Base-by-base conservation (phyloP, 2,329 filamentous ascomycete genomes). In the Ophiocordyceps camponoti-leonardi region DNA sequence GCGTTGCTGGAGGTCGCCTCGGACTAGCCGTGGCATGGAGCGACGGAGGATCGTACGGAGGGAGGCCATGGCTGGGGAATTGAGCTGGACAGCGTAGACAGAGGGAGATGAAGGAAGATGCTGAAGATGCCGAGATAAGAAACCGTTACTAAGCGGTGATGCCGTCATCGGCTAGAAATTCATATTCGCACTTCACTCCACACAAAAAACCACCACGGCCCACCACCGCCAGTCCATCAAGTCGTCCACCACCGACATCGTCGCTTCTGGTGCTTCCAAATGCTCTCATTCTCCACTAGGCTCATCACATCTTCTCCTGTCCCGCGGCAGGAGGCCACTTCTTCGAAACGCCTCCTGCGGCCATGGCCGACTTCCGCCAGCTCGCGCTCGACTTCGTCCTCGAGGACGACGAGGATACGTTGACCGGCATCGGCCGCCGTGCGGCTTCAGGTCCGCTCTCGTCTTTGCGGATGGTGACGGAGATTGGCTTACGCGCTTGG, bases 301-400 rank as follows among this genome's bases (percentile, higher is more conserved):
- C 16, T 18, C 2, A 37, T 18, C 10, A 18, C 14, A 7, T 18
- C 16, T 37, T 16, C 35, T 37, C 16, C 35, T 37, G 16, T 37
- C 35, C 18, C 6, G 16, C 35, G 35, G 35, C 35, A 18, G 35
- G 35, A 37, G 16, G 35, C 35, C 14, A 37, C 16, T 16, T 16
- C 16, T 18, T 37, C 11, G 35, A 37, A 18, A n/a, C 35, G 35
- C 35, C 16, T 14, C n/a, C 19, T 10, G 33, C 40, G 26, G 45
- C 40, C 53, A 75, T 75, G 72, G 65, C 68, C 44, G 65, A 64
- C 53, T 67, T 75, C 51, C 65, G 67, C 50, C 68, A 72, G 51
- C 65, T 73, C 50, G 72, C 72, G 31, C 59, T 74, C 45, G 66
- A 72, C 50, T 75, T 70, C 55, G 71, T 75, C 48, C 67, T 75